These are phyloP conservation scores for Rhodotorula sp. DNA, from an alignment of 1,284 basidiomycete species.

Conservation along the genomic window DNA sequence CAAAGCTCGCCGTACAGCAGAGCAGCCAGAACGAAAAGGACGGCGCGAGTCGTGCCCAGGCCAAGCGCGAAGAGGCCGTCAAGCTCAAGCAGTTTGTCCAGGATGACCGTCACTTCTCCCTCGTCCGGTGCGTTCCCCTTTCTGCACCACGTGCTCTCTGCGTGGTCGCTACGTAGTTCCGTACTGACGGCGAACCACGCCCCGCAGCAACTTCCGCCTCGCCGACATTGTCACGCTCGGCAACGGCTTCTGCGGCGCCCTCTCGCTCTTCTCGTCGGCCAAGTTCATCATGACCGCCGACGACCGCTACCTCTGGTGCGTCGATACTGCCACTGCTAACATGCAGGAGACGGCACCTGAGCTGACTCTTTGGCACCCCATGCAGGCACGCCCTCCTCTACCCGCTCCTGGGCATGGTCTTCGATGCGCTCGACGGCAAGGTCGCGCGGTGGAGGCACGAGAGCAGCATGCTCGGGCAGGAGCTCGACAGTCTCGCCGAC, in stretches of 20 bases:
- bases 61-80: conserved; percentile 2
- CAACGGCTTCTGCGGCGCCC: conserved; percentile 97
- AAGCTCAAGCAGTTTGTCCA: conserved; percentile 78
- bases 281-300: conserved; percentile 83
- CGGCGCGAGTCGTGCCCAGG: neutral
- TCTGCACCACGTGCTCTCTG: neutral
- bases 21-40: neutral
- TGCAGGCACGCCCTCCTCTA: conserved; percentile 71
- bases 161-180: neutral
- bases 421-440: conserved; percentile 97
- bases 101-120: conserved; percentile 88
- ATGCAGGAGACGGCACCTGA: neutral
- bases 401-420: conserved; percentile 93
- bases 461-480: conserved; percentile 95
- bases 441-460: conserved; percentile 96
- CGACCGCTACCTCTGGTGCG: conserved; percentile 69
- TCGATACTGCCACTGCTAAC: neutral
- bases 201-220: conserved; percentile 86
- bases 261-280: conserved; percentile 91
- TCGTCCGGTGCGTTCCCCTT: conserved; percentile 70
- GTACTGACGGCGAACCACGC: neutral
- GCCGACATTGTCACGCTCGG: conserved; percentile 99
- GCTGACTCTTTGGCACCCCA: neutral
- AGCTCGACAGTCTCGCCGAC: conserved; percentile 95
- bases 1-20: neutral